A percentile compares a stretch with the other conserved stretches of the same genome.
These are phyloP conservation scores for Nepenthes mirabilis DNA, from an alignment of 148 eudicot genomes.

Conservation along the genomic window DNA sequence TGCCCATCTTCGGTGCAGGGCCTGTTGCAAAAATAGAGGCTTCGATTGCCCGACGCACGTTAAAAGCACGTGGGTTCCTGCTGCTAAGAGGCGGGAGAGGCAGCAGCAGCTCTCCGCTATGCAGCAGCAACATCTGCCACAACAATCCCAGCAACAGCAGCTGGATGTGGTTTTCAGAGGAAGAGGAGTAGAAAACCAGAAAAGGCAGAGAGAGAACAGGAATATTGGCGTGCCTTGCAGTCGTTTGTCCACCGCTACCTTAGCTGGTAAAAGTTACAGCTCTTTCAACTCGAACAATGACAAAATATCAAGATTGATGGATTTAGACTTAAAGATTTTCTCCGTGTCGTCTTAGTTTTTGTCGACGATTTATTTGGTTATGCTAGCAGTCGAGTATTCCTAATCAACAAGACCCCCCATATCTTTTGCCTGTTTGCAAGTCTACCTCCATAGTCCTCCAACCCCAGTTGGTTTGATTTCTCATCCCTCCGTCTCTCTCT, in stretches of 20 bases:
- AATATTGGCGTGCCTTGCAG: constrained; percentile 9
- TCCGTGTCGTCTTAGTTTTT: too few species aligned
- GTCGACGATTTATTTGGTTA: too few species aligned
- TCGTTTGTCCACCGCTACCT: constrained; percentile 5
- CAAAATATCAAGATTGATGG: too few species aligned
- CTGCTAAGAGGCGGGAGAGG: constrained; percentile 65
- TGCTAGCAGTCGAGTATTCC: neutral
- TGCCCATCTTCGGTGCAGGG: constrained; percentile 56
- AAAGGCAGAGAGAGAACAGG: constrained; percentile 25
- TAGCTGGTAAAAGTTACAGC: neutral
- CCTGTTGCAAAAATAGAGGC: constrained; percentile 83
- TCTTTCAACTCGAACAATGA: too few species aligned
- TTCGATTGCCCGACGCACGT: constrained; percentile 77
- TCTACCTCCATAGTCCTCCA: constrained; percentile 5
- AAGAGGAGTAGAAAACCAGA: constrained; percentile 13
- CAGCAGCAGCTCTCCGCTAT: constrained; percentile 29
- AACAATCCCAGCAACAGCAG: constrained; percentile 10
- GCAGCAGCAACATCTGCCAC: constrained; percentile 13
- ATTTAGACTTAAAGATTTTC: too few species aligned
- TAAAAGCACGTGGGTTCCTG: constrained; percentile 94
- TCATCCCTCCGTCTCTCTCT: neutral
- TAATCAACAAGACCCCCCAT: constrained; percentile 5
- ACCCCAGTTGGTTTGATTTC: constrained; percentile 1
- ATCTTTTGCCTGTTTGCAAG: constrained; percentile 24
- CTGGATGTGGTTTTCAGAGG: constrained; percentile 6